Conservation (phyloP, 352 stramenopile species). For the Globisporangium parvum region DNA sequence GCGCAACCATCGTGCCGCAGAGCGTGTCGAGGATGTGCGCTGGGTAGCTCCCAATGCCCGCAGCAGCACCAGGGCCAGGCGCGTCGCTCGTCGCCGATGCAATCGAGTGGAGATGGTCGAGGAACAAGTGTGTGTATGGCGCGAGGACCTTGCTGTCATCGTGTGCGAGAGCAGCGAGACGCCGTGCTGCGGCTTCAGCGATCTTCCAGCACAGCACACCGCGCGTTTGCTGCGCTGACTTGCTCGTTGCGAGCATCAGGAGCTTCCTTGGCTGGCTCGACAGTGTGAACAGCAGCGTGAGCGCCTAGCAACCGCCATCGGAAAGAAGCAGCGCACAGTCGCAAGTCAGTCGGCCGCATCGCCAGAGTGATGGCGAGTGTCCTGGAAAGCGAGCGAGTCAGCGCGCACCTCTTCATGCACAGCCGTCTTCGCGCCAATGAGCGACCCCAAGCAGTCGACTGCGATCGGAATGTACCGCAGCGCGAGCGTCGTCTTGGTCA, state of each 20-base stretch:
- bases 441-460: slow-evolving; percentile 26
- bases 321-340: too few relatives aligned
- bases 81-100: slow-evolving; percentile 29
- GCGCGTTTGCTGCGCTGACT: slow-evolving; percentile 25
- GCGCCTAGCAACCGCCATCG: slow-evolving; percentile 24
- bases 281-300: slow-evolving; percentile 63
- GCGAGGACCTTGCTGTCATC: slow-evolving; percentile 31
- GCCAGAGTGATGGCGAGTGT: background rate
- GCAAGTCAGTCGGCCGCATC: too few relatives aligned
- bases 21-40: slow-evolving; percentile 56
- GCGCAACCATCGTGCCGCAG: slow-evolving; percentile 59
- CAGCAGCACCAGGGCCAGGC: background rate
- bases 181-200: slow-evolving; percentile 39
- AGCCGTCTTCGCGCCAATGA: slow-evolving; percentile 30
- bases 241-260: slow-evolving; percentile 32
- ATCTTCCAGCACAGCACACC: slow-evolving; percentile 58
- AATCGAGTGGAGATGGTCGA: slow-evolving; percentile 74
- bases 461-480: slow-evolving; percentile 34
- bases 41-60: slow-evolving; percentile 32
- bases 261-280: slow-evolving; percentile 61
- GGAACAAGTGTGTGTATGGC: slow-evolving; percentile 65
- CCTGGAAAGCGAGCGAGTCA: background rate
- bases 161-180: slow-evolving; percentile 37
- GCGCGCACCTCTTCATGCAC: slow-evolving; percentile 56
- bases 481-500: slow-evolving; percentile 24